Evolutionary conservation across 371 early-diverging fungal species (phyloP), one percentile per base, ranked within the genome.

Genomic region (Mucor irregularis): DNA sequence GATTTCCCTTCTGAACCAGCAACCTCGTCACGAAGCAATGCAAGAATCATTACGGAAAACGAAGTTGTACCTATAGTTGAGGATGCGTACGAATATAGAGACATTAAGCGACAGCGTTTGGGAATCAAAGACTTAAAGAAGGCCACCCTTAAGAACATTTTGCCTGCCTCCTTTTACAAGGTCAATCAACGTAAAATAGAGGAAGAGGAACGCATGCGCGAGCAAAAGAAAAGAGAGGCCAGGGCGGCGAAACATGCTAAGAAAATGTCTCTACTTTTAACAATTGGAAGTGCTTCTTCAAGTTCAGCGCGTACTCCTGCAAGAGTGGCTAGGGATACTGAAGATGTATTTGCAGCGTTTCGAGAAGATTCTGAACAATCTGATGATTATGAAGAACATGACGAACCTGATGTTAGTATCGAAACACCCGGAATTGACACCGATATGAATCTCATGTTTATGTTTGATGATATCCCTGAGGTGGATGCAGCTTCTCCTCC

Each of bases 131-230:
- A 50, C 16, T 16, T 28, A 28, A 53, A 61, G 22, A 21, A 37
- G 7, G 25, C 35, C 6, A 34, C 25, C 1, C 35, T 61, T 6
- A 53, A 53, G 11, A 39, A 53, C 13, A 39, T 61, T 10, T 31
- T 61, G 13, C 61, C 61, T n/a, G 45, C 44, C 3, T 61, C 61
- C 19, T 61, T 44, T 38, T n/a, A 44, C 2, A 61, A 55, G 9
- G 10, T 54, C 2, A 54, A 54, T 54, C 19, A 47, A 34, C n/a
- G 7, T 6, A 42, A 53, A 22, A 19, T 57, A 4, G 28, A 37
- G n/a, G 54, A 60, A 7, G 49, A 53, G 28, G 31, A 19, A 8
- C 30, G 19, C 5, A 39, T 7, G n/a, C 34, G 17, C 1, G 14
- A 2, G 19, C 42, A 10, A 13, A 28, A 31, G 26, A 49, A 43